Evolutionary conservation across 2,329 filamentous ascomycete genomes (phyloP).

Genomic region (Seiridium unicorne): DNA sequence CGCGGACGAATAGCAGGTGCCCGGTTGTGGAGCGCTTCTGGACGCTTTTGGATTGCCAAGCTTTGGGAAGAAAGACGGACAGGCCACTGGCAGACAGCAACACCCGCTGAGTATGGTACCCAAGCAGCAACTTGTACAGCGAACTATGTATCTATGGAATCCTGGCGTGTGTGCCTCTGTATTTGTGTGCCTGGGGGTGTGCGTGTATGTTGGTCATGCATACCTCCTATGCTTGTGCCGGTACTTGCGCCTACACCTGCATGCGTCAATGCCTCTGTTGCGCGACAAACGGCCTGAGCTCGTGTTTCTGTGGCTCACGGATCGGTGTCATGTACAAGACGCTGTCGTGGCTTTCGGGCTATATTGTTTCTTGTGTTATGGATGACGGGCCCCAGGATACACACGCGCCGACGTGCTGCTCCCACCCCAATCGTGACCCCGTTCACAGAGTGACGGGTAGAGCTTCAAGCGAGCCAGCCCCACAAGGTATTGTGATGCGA

Average conservation of each 20-base stretch:
- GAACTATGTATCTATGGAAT: neutral
- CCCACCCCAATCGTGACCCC: neutral
- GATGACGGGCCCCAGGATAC: slow-evolving; percentile 8
- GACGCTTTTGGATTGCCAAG: neutral
- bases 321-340: slow-evolving; percentile 13
- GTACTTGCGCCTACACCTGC: slow-evolving; percentile 8
- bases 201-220: too few relatives aligned
- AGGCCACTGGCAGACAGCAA: neutral
- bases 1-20: too few relatives aligned
- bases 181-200: neutral
- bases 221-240: neutral
- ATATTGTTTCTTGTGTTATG: slow-evolving; percentile 14
- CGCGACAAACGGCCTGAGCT: slow-evolving; percentile 21
- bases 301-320: slow-evolving; percentile 16
- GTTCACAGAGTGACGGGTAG: neutral
- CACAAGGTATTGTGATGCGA: neutral
- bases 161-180: slow-evolving; percentile 11
- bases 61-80: neutral
- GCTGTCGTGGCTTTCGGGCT: slow-evolving; percentile 16
- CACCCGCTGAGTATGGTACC: neutral
- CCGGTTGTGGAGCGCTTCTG: neutral
- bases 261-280: slow-evolving; percentile 19
- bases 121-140: neutral
- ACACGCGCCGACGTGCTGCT: slow-evolving; percentile 2
- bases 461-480: neutral